Evolutionary conservation across 2,329 filamentous ascomycete genomes (phyloP).

Genomic region (Colletotrichum abscissum): DNA sequence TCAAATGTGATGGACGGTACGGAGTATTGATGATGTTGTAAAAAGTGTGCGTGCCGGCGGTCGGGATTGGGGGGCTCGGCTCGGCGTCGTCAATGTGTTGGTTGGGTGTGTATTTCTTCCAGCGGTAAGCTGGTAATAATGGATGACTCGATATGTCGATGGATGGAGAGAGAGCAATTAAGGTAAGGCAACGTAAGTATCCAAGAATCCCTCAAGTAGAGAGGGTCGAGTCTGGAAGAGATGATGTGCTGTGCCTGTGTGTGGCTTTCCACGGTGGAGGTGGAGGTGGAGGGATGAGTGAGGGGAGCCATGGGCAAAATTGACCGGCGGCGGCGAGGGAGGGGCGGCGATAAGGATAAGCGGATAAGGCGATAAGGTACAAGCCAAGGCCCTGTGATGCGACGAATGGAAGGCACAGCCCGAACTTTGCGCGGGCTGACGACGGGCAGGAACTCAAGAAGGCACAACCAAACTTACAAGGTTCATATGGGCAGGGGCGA

Average conservation of each 20-base stretch:
- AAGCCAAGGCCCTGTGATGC: not conserved
- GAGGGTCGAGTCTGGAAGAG: not conserved
- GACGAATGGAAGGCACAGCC: not conserved
- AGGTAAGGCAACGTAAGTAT: not conserved
- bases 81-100: not conserved
- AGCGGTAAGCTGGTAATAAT: not conserved
- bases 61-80: not conserved
- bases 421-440: not conserved
- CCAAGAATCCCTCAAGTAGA: not conserved
- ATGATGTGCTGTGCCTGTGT: not conserved
- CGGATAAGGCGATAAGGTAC: not conserved
- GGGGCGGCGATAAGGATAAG: constrained; percentile 3
- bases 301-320: not conserved
- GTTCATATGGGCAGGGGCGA: no score
- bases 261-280: not conserved
- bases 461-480: not conserved
- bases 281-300: not conserved
- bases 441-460: not conserved
- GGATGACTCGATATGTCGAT: not conserved
- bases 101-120: not conserved
- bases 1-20: not conserved
- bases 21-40: not conserved
- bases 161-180: not conserved
- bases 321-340: not conserved
- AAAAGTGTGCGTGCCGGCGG: constrained; percentile 1